Evolutionary conservation across 1,139 yeast genomes (phyloP), one percentile per base, ranked within the genome.

Genomic region (Saccharomycopsis hybrid): DNA sequence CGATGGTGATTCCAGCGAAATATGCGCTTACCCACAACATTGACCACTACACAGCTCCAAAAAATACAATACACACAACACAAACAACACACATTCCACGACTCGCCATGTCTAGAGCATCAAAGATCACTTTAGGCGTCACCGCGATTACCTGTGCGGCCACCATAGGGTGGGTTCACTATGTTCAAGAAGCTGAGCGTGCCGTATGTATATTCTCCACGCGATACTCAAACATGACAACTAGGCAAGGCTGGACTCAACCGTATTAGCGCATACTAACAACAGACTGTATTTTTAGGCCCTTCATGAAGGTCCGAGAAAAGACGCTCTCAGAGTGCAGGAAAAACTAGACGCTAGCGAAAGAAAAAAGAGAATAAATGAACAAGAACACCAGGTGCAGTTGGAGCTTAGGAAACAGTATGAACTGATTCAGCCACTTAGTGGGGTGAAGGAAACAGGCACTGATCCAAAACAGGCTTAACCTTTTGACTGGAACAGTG

Each of bases 61-160:
- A n/a, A n/a, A n/a, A n/a, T n/a, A n/a, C n/a, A n/a, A n/a, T n/a
- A n/a, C n/a, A n/a, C n/a, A n/a, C n/a, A n/a, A n/a, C n/a, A n/a
- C n/a, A n/a, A n/a, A n/a, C n/a, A n/a, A n/a, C n/a, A n/a, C n/a
- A n/a, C n/a, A n/a, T n/a, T n/a, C n/a, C n/a, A n/a, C n/a, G n/a
- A n/a, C n/a, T n/a, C n/a, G n/a, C n/a, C n/a, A 84, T 85, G 94
- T 83, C 90, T 37, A 75, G 82, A 41, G 82, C 86, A 2, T 79
- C 89, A 46, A 84, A 82, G 65, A 67, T 81, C 44, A 84, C 92
- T 5, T 74, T 85, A 54, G 88, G 76, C 0, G 58, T 73, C 5
- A 72, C 87, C n/a, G 71, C 80, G 43, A 61, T 72, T 3, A 67
- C 76, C 48, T 84, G 89, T 5, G 75, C 70, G 0, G 74, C 74